Base-by-base conservation (phyloP, 2,329 filamentous ascomycete species). In the Penicillium griseofulvum region DNA sequence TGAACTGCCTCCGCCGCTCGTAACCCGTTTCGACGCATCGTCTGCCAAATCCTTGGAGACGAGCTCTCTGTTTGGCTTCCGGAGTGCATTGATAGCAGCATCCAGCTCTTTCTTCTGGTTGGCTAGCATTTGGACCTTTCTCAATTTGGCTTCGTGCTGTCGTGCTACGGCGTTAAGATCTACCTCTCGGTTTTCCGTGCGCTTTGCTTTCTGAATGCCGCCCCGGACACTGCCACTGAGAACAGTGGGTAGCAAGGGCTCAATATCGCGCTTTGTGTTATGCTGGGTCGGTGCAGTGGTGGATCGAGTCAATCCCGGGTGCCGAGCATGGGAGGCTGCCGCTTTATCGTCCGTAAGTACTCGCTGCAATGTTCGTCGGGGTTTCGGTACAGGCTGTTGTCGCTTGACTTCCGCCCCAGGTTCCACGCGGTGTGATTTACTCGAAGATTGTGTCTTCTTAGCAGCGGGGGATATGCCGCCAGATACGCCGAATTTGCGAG, bases 101-200 rank as follows among this genome's bases (percentile, higher is more conserved):
- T 78, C 76, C 10, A 80, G 69, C 56, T 80, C 77, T 55, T 71
- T 76, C 66, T 78, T 78, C 55, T 79, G 76, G 29, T 79, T 75
- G 24, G 74, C 67, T 12, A 78, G 64, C 56, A 74, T 69, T 53
- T 78, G 74, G 52, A 77, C 75, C 59, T 77, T 78, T 59, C 72
- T 74, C 38, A 77, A 58, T 57, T 80, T 81, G 10, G 71, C 67
- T 57, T 80, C 75, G 48, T 76, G 74, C 49, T 74, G 72, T 49
- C 75, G 74, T 9, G 76, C 72, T 52, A 74, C 72, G 2, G 76
- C 75, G 45, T 74, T 72, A 10, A 81, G 70, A 59, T 81, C 78
- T 41, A 81, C 72, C 63, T 80, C 78, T 24, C 78, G 76, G 58
- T 80, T 78, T 45, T 76, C 74, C 26, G 72, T 73, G 12, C 76